Conservation (phyloP, 331 rosid genomes). For the Quercus lobata region DNA sequence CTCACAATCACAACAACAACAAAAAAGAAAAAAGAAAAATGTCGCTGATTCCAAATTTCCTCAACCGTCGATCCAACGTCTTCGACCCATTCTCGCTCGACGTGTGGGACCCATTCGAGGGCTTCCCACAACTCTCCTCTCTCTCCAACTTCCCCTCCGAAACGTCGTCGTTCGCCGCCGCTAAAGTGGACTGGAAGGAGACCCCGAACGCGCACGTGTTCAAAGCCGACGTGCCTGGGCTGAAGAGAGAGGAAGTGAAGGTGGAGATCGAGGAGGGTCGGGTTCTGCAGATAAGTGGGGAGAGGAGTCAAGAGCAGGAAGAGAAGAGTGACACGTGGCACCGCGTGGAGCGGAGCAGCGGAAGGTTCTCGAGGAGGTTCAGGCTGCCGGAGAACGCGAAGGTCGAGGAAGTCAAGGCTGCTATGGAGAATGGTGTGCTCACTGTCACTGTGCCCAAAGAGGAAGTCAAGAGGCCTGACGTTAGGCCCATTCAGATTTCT, state of each 20-base stretch:
- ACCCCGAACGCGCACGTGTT: conserved; percentile 57
- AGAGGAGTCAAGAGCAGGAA: conserved; percentile 52
- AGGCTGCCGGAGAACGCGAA: conserved; percentile 64
- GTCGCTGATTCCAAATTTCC: conserved; percentile 48
- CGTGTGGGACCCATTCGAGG: conserved; percentile 48
- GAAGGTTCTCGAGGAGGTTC: conserved; percentile 49
- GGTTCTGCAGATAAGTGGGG: conserved; percentile 59
- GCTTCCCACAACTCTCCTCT: background rate
- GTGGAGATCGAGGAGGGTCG: conserved; percentile 55
- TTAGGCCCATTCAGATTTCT: conserved; percentile 49
- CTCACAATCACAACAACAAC: too few species aligned
- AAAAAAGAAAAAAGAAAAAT: conserved; percentile 3
- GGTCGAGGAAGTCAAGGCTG: conserved; percentile 41
- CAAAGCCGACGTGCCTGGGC: conserved; percentile 54
- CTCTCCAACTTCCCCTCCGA: conserved; percentile 16
- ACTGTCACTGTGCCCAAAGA: conserved; percentile 51
- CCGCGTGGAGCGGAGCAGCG: conserved; percentile 56
- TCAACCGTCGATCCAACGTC: conserved; percentile 41
- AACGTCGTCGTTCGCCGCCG: conserved; percentile 36
- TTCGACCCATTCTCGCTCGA: conserved; percentile 52
- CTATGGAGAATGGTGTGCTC: conserved; percentile 56
- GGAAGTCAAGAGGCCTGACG: conserved; percentile 39
- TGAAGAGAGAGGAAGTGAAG: conserved; percentile 60
- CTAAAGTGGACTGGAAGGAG: conserved; percentile 67
- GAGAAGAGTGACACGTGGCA: conserved; percentile 65